Percentiles rank a stretch among this genome's conserved stretches.
Conservation (phyloP, 805 yeast genomes). For the Nematodospora valgi region DNA sequence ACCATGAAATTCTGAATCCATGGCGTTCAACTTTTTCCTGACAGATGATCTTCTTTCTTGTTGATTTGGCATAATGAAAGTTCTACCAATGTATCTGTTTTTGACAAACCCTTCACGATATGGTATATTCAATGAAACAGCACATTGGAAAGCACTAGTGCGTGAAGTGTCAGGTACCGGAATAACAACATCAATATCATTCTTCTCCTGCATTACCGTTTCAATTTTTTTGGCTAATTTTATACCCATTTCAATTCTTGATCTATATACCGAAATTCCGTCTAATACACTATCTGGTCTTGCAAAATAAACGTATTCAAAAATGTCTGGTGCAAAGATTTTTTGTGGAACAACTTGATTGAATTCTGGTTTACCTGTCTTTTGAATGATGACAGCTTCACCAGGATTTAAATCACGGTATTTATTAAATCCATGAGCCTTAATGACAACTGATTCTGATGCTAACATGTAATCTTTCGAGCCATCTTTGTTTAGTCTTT, state of each 20-base stretch:
- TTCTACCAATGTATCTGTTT: conserved; percentile 95
- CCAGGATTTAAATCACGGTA: conserved; percentile 90
- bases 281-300: conserved; percentile 95
- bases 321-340: conserved; percentile 89
- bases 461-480: conserved; percentile 86
- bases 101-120: conserved; percentile 97
- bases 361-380: conserved; percentile 64
- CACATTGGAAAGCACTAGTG: conserved; percentile 89
- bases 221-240: conserved; percentile 74
- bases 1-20: conserved; percentile 86
- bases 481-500: conserved; percentile 50
- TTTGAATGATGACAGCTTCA: conserved; percentile 92
- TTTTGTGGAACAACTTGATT: conserved; percentile 78
- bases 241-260: conserved; percentile 91
- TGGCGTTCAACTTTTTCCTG: conserved; percentile 91
- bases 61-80: conserved; percentile 98
- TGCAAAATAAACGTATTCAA: conserved; percentile 97
- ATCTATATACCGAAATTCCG: conserved; percentile 93
- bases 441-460: conserved; percentile 89
- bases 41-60: conserved; percentile 90
- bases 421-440: conserved; percentile 80
- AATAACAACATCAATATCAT: conserved; percentile 83
- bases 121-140: conserved; percentile 73
- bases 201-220: conserved; percentile 33
- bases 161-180: conserved; percentile 99